These are phyloP conservation scores for Vitis rupestris DNA, from an alignment of 164 flowering plant species.

Conservation along the genomic window DNA sequence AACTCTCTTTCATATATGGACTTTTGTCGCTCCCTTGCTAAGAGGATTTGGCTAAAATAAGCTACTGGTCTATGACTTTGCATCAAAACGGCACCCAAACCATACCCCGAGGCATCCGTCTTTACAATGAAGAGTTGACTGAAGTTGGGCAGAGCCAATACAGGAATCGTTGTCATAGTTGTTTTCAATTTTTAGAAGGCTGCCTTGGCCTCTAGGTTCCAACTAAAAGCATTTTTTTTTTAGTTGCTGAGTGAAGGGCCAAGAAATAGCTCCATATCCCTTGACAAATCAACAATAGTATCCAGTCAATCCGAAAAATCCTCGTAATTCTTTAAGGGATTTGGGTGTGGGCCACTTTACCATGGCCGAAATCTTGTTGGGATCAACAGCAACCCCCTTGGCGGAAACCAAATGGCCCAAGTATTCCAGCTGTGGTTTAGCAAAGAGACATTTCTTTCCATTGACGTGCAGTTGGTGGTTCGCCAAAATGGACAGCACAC, in stretches of 20 bases:
- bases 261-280: not conserved
- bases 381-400: not conserved
- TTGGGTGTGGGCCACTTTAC: not conserved
- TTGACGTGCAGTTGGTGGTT: not conserved
- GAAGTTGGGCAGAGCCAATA: conserved; percentile 5
- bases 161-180: not conserved
- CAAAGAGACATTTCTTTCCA: not conserved
- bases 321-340: too few species aligned
- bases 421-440: not conserved
- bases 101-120: conserved; percentile 4
- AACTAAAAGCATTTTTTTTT: not conserved
- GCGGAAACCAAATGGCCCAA: not conserved
- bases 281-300: too few species aligned
- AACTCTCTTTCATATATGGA: not conserved
- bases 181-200: not conserved
- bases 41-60: not conserved
- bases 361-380: not conserved
- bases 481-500: not conserved
- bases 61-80: conserved; percentile 4
- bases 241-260: not conserved
- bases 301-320: too few species aligned
- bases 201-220: not conserved
- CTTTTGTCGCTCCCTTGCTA: too few species aligned
- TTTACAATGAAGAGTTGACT: not conserved
- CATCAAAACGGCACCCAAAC: conserved; percentile 5